These are phyloP conservation scores for Nannizziopsis arthrosporioides DNA, from an alignment of 2,329 filamentous ascomycete species.

Conservation along the genomic window DNA sequence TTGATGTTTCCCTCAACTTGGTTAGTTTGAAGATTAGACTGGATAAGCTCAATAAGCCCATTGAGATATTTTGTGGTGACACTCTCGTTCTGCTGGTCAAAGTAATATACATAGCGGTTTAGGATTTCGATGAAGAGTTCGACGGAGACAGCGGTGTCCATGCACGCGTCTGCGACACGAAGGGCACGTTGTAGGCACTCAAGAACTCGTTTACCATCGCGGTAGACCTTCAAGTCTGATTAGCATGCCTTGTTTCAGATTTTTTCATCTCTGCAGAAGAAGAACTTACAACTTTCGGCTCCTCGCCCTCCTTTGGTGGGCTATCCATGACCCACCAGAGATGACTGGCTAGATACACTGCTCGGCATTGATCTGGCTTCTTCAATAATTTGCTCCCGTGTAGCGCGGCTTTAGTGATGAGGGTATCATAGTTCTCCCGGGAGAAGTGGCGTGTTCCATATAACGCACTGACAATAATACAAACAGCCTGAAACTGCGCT, in stretches of 20 bases:
- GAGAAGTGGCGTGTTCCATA: slow-evolving; percentile 84
- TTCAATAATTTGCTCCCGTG: slow-evolving; percentile 94
- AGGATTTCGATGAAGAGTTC: slow-evolving; percentile 97
- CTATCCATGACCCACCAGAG: slow-evolving; percentile 95
- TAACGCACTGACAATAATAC: slow-evolving; percentile 77
- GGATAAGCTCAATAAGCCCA: slow-evolving; percentile 92
- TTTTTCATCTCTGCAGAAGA: not conserved
- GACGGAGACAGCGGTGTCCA: slow-evolving; percentile 94
- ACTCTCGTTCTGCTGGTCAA: slow-evolving; percentile 96
- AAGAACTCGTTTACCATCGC: slow-evolving; percentile 90
- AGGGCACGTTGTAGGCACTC: slow-evolving; percentile 93
- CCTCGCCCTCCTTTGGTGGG: slow-evolving; percentile 62
- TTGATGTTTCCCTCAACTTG: slow-evolving; percentile 53
- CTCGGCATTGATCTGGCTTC: slow-evolving; percentile 95
- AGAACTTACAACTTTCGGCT: slow-evolving; percentile 60
- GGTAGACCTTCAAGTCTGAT: slow-evolving; percentile 53
- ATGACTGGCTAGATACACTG: slow-evolving; percentile 91
- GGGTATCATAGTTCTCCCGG: slow-evolving; percentile 94
- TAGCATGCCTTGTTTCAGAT: not conserved
- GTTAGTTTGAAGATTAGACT: slow-evolving; percentile 83
- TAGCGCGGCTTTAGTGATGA: slow-evolving; percentile 94
- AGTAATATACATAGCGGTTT: slow-evolving; percentile 98
- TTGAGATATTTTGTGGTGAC: slow-evolving; percentile 98
- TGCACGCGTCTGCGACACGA: slow-evolving; percentile 93
- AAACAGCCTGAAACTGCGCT: slow-evolving; percentile 95